Conservation (phyloP, 164 flowering plant genomes). For the Cinnamomum micranthum region DNA sequence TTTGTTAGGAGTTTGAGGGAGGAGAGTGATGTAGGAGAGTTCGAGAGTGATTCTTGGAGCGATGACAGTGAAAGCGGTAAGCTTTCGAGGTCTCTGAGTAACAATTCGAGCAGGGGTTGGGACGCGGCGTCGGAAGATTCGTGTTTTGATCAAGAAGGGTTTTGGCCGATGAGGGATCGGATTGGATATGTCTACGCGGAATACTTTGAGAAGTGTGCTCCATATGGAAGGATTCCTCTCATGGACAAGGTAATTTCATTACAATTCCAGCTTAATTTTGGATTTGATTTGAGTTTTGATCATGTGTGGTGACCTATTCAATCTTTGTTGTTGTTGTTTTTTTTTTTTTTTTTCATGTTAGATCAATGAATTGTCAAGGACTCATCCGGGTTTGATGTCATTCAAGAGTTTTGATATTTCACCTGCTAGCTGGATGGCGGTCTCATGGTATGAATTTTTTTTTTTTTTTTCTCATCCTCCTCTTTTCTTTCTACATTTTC, state of each 20-base stretch:
- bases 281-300: neutral
- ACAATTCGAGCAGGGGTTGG: slow-evolving; percentile 45
- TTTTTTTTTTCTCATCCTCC: no score
- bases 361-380: slow-evolving; percentile 38
- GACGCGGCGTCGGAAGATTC: slow-evolving; percentile 45
- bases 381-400: slow-evolving; percentile 41
- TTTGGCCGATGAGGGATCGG: slow-evolving; percentile 24
- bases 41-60: slow-evolving; percentile 48
- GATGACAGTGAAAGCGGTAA: slow-evolving; percentile 50
- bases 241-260: slow-evolving; percentile 39
- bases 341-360: slow-evolving; percentile 9
- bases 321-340: neutral
- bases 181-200: slow-evolving; percentile 49
- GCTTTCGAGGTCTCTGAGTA: slow-evolving; percentile 43
- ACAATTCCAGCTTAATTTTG: neutral
- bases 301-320: neutral
- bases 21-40: slow-evolving; percentile 25
- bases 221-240: slow-evolving; percentile 47
- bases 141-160: slow-evolving; percentile 26
- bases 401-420: slow-evolving; percentile 55
- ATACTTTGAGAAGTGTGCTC: slow-evolving; percentile 40
- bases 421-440: slow-evolving; percentile 82
- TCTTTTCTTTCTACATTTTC: neutral
- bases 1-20: slow-evolving; percentile 23
- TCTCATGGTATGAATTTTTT: slow-evolving; percentile 51